These are phyloP conservation scores for Trichoderma sp. DNA, from an alignment of 2,329 filamentous ascomycete genomes.

Conservation along the genomic window DNA sequence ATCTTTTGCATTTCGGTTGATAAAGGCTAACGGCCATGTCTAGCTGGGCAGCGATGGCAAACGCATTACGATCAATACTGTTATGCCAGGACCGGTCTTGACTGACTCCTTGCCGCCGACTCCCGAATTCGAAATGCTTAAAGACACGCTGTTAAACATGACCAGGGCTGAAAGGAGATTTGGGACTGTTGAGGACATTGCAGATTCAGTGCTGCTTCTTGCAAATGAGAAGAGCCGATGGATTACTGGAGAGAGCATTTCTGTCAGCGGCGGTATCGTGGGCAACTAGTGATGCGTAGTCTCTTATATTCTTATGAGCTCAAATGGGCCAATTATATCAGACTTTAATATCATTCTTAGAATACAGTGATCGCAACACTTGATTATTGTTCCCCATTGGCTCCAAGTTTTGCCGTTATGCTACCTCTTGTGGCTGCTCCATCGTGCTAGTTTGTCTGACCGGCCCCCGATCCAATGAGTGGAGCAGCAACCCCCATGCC, in stretches of 20 bases:
- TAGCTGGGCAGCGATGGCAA: constrained; percentile 30
- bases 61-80: constrained; percentile 44
- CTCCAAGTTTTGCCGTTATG: not conserved
- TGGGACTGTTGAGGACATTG: constrained; percentile 44
- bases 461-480: not conserved
- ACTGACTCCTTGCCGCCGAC: constrained; percentile 39
- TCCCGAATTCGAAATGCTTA: constrained; percentile 20
- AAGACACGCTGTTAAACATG: constrained; percentile 32
- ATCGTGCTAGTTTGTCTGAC: not conserved
- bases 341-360: not conserved
- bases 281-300: not conserved
- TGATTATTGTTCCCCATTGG: no score
- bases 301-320: not conserved
- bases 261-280: constrained; percentile 32
- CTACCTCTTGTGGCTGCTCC: not conserved
- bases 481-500: constrained; percentile 1
- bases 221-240: constrained; percentile 32
- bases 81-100: constrained; percentile 43
- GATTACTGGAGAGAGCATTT: constrained; percentile 33
- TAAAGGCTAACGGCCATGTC: not conserved
- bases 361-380: not conserved
- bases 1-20: rapidly evolving
- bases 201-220: constrained; percentile 32
- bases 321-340: not conserved
- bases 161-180: constrained; percentile 39